phyloP scores from a whole-genome alignment of 1,139 yeast species.

The Scheffersomyces illinoinensis region DNA sequence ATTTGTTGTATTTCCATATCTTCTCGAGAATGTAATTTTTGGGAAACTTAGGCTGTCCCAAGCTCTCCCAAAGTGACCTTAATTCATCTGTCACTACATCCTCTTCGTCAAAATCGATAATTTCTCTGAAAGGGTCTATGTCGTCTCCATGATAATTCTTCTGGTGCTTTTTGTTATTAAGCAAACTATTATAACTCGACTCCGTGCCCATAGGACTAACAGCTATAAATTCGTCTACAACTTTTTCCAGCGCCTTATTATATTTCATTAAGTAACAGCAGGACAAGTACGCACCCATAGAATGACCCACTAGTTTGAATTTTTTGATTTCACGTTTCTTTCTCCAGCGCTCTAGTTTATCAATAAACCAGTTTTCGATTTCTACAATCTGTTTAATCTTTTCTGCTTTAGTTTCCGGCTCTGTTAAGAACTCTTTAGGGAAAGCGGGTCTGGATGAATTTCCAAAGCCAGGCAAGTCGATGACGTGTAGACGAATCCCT shows the following conservation, averaged over 20 bases:
- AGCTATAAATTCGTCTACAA: slow-evolving; percentile 32
- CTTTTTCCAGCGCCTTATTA: slow-evolving; percentile 17
- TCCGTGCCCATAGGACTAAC: slow-evolving; percentile 53
- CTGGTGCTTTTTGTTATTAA: slow-evolving; percentile 32
- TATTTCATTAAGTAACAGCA: slow-evolving; percentile 45
- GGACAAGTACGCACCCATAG: slow-evolving; percentile 48
- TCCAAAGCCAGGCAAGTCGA: slow-evolving; percentile 50
- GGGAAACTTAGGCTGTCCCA: slow-evolving; percentile 46
- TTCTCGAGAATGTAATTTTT: slow-evolving; percentile 30
- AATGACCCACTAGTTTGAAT: slow-evolving; percentile 41
- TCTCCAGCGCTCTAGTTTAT: slow-evolving; percentile 42
- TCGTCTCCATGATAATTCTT: slow-evolving; percentile 30
- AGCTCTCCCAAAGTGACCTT: slow-evolving; percentile 28
- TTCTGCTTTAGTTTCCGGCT: slow-evolving; percentile 20
- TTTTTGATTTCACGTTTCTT: slow-evolving; percentile 18
- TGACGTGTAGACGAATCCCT: slow-evolving; percentile 31
- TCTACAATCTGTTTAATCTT: slow-evolving; percentile 34
- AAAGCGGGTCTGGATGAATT: slow-evolving; percentile 44
- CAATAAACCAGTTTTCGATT: slow-evolving; percentile 47
- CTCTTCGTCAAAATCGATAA: slow-evolving; percentile 13
- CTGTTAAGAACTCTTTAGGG: slow-evolving; percentile 29
- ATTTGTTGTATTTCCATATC: slow-evolving; percentile 40
- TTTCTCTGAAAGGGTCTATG: slow-evolving; percentile 18
- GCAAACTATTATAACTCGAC: slow-evolving; percentile 35
- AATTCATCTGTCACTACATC: slow-evolving; percentile 21